Evolutionary conservation across 305 asterid genomes (phyloP), one percentile per base, ranked within the genome.

Genomic region (Euphrasia arctica): DNA sequence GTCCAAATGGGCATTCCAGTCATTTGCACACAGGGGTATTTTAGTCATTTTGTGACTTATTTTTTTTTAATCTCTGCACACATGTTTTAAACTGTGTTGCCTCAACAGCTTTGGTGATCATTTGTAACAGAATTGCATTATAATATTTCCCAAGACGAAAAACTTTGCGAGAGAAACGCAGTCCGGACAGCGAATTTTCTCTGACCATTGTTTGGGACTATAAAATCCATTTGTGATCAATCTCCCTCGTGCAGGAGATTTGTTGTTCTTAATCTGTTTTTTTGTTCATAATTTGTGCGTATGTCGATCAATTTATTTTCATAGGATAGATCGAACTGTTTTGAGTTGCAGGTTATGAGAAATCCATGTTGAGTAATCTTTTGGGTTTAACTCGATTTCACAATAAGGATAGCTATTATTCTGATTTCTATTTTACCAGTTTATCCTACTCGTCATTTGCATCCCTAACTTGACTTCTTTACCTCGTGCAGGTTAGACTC

Each of bases 401-500:
- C 42, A 36, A 36, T 9, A 36, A 1, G 6, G 9, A 36, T 36
- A 36, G 42, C 9, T 36, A 36, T 36, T 56, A 61, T 72, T 42
- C 57, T 18, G 68, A 31, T 67, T 60, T 31, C 9, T 32, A n/a
- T 54, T 31, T 60, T 31, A 29, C 22, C n/a, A 1, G 27, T 59
- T 57, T 2, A 45, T 22, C 55, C 14, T 31, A 61, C 63, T 60
- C 71, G 55, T 43, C 13, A 8, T 34, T 54, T 48, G 22, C 42
- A 55, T 60, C n/a, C 4, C 29, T 50, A 50, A 60, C 62, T 54
- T 60, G 58, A 61, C 55, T 3, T 52, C 51, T 29, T 48, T 67
- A 57, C 70, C 39, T 34, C 11, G 54, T 69, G 65, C 87, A 90
- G 95, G 97, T 90, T 70, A 86, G 96, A 71, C 75, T 90, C 60